Evolutionary conservation across 2,329 filamentous ascomycete species (phyloP), one percentile per base, ranked within the genome.

Genomic region (Graphium sp.): DNA sequence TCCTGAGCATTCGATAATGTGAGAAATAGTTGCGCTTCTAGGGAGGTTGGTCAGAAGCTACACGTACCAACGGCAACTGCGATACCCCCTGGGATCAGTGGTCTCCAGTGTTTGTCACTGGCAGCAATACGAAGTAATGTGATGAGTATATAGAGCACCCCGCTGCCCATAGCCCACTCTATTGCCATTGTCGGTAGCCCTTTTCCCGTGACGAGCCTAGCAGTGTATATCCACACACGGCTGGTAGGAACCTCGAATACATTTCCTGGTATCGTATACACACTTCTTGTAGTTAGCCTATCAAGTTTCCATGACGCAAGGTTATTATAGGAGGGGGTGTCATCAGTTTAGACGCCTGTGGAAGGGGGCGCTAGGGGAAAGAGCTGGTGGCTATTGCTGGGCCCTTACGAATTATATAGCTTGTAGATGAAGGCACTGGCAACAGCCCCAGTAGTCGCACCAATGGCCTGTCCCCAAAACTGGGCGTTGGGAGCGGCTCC

Each of bases 211-310:
- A 98, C 85, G 3, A 98, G 62, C 11, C 89, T 66, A 2, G 89
- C 87, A 0, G 89, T 98, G 49, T 94, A 94, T 30, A 98, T 80
- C 89, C 89, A 98, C 5, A 98, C 85, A 47, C 87, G 94, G 1
- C 75, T 87, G 0, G 89, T 95, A 0, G 89, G 89, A 2, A 93
- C 84, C 45, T 93, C 79, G 48, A 98, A 95, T 30, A 94, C 58
- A 7, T 82, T 75, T 0, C 85, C 82, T 0, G 89, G 89, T 5
- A 98, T 78, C 22, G 74, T 61, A 44, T 98, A 98, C 2, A 94
- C 85, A 19, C 68, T 74, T 24, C 4, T n/a, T n/a, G n/a, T n/a
- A n/a, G n/a, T n/a, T n/a, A n/a, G n/a, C n/a, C n/a, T n/a, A n/a
- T n/a, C n/a, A n/a, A n/a, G n/a, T n/a, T n/a, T n/a, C n/a, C n/a